Conservation (phyloP, 2,329 filamentous ascomycete genomes). For the Stachybotrys chlorohalonatus region DNA sequence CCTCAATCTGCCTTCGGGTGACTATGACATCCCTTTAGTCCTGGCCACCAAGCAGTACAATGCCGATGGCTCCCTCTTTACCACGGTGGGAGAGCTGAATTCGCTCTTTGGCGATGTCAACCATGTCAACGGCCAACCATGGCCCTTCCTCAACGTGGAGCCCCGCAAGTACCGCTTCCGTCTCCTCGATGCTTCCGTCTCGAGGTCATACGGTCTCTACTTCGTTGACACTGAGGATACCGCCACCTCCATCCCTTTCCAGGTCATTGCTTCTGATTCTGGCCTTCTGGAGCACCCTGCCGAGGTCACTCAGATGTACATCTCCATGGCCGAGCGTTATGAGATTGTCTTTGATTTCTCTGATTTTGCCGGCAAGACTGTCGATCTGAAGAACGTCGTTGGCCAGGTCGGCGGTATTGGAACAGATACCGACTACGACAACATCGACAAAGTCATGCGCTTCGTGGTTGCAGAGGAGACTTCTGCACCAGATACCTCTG, state of each 20-base stretch:
- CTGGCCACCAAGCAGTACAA: slow-evolving; percentile 43
- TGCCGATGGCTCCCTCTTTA: slow-evolving; percentile 37
- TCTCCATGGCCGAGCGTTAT: slow-evolving; percentile 48
- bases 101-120: slow-evolving; percentile 49
- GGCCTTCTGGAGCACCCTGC: slow-evolving; percentile 40
- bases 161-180: slow-evolving; percentile 52
- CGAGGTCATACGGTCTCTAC: slow-evolving; percentile 37
- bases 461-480: slow-evolving; percentile 34
- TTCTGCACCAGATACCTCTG: slow-evolving; percentile 23
- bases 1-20: slow-evolving; percentile 36
- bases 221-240: slow-evolving; percentile 25
- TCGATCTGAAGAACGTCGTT: slow-evolving; percentile 25
- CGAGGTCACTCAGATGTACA: slow-evolving; percentile 27
- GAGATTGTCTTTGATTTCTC: slow-evolving; percentile 50
- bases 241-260: slow-evolving; percentile 29
- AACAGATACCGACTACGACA: slow-evolving; percentile 37
- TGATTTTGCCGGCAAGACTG: slow-evolving; percentile 34
- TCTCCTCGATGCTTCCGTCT: slow-evolving; percentile 40
- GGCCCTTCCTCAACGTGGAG: slow-evolving; percentile 50
- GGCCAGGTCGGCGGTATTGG: slow-evolving; percentile 17
- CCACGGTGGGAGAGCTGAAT: slow-evolving; percentile 30
- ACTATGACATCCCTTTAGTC: slow-evolving; percentile 44
- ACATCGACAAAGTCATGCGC: slow-evolving; percentile 42
- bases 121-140: slow-evolving; percentile 49
- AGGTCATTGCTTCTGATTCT: slow-evolving; percentile 44